These are phyloP conservation scores for Nyctanthes arbortristis DNA, from an alignment of 257 asterid genomes.

Conservation along the genomic window DNA sequence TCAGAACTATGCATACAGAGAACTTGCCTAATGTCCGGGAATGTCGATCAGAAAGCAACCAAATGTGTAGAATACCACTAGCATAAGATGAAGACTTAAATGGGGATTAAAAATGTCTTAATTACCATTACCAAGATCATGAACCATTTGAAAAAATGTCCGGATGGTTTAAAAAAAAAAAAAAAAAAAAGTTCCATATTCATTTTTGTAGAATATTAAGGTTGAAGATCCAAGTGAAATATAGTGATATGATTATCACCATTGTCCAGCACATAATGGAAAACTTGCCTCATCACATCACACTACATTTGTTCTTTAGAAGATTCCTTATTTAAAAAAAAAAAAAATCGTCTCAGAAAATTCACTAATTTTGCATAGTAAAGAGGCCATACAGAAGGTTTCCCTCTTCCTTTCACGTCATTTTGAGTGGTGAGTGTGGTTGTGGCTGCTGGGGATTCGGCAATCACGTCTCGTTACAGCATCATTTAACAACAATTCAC, in stretches of 20 bases:
- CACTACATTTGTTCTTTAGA: neutral
- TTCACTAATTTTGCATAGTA: neutral
- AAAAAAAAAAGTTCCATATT: neutral
- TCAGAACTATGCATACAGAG: neutral
- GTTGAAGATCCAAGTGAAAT: neutral
- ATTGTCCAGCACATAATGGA: neutral
- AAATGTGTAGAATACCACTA: neutral
- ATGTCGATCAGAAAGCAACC: neutral
- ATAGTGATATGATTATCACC: neutral
- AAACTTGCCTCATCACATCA: neutral
- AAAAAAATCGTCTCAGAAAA: neutral
- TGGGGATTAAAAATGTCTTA: neutral
- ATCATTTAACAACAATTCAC: neutral
- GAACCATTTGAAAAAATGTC: neutral
- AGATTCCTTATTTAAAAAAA: too few relatives aligned
- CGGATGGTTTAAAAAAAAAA: too few relatives aligned
- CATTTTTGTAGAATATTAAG: neutral
- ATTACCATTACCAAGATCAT: neutral
- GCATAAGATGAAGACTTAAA: neutral
- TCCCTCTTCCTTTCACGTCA: neutral
- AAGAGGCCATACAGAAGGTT: neutral
- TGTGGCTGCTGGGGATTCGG: neutral
- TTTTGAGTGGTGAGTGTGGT: neutral
- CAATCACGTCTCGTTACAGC: neutral
- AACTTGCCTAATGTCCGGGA: neutral